Percentiles rank a stretch among this genome's conserved stretches.
Evolutionary conservation across 192 early-diverging fungal genomes (phyloP).

Genomic region (Coemansia sp.): DNA sequence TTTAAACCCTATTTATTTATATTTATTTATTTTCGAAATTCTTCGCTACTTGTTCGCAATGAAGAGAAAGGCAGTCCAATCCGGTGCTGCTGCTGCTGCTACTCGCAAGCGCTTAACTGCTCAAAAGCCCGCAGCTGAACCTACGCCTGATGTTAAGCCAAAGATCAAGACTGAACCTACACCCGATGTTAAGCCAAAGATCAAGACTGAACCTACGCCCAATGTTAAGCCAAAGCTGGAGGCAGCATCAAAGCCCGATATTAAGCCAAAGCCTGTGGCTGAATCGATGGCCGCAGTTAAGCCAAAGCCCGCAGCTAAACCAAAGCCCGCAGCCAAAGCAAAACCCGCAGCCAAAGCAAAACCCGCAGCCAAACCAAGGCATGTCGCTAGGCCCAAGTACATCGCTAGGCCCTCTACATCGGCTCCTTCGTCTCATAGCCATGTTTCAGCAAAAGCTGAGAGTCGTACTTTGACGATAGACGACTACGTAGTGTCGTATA

Average conservation of each 20-base stretch:
- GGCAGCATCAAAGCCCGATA: too few relatives aligned
- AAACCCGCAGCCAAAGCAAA: background rate
- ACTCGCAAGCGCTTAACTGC: background rate
- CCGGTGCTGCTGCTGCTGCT: background rate
- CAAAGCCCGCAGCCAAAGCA: background rate
- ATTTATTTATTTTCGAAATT: constrained; percentile 5
- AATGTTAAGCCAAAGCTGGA: too few relatives aligned
- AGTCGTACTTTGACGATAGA: constrained; percentile 26
- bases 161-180: too few relatives aligned
- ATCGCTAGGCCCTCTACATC: background rate
- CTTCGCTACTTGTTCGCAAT: background rate
- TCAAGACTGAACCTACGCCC: too few relatives aligned
- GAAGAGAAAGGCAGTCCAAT: background rate
- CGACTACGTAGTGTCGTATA: constrained; percentile 46
- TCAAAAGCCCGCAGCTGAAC: background rate
- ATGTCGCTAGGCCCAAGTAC: background rate
- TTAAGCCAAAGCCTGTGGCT: too few relatives aligned
- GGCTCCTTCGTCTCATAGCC: background rate
- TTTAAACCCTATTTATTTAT: background rate
- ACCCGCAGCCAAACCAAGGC: background rate
- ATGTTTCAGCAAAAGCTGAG: background rate
- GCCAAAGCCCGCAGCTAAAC: background rate
- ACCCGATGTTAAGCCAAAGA: too few relatives aligned
- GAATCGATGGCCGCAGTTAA: too few relatives aligned
- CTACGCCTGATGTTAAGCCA: too few relatives aligned